These are phyloP conservation scores for Cordia subcordata DNA, from an alignment of 257 asterid species.

Conservation along the genomic window DNA sequence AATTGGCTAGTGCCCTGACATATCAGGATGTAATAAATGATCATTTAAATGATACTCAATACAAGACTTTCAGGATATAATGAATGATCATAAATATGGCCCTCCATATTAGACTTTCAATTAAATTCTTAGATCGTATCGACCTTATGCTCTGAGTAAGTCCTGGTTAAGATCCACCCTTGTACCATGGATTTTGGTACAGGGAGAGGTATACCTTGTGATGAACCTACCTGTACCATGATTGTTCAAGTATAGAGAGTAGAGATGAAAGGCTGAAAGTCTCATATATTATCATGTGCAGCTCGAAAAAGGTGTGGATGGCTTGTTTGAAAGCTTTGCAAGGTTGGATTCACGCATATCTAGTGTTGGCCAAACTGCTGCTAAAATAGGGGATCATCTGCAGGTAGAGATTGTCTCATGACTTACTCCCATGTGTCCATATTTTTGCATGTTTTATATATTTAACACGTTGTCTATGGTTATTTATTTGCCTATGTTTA, in stretches of 20 bases:
- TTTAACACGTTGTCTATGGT: too few relatives aligned
- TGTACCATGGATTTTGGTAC: too few relatives aligned
- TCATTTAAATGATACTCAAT: neutral
- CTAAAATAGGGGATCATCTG: slow-evolving; percentile 97
- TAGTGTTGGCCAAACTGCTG: slow-evolving; percentile 99
- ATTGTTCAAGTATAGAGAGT: too few relatives aligned
- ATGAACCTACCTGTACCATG: too few relatives aligned
- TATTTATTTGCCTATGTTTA: too few relatives aligned
- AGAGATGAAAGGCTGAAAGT: neutral
- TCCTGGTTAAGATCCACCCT: too few relatives aligned
- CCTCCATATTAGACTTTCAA: too few relatives aligned
- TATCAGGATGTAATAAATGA: neutral
- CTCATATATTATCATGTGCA: slow-evolving; percentile 29
- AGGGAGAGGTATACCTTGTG: too few relatives aligned
- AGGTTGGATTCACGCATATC: slow-evolving; percentile 96
- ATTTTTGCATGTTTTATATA: neutral
- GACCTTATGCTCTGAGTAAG: too few relatives aligned
- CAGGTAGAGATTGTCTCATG: slow-evolving; percentile 51
- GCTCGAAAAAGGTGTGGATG: slow-evolving; percentile 99
- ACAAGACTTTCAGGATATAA: neutral
- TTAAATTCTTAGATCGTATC: too few relatives aligned
- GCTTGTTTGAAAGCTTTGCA: slow-evolving; percentile 89
- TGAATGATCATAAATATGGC: neutral
- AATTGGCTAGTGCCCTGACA: neutral
- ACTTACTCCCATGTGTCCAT: slow-evolving; percentile 8